Evolutionary conservation across 2,329 filamentous ascomycete genomes (phyloP), one percentile per base, ranked within the genome.

Genomic region (Graphilbum ipis-grandicollis): DNA sequence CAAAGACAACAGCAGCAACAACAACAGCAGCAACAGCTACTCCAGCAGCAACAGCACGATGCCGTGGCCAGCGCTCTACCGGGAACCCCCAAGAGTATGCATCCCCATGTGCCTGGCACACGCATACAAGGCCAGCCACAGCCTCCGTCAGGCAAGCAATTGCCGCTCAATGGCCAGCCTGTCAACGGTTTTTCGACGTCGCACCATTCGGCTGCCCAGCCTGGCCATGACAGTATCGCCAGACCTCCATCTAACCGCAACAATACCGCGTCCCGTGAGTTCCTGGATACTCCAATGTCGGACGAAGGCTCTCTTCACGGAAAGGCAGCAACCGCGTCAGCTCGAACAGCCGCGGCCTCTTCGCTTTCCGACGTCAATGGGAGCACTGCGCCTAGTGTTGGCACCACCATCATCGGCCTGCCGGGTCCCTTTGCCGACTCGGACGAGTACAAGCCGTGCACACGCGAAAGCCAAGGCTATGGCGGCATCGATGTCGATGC

Each of bases 401-500:
- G 21, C 21, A 10, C 21, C 6, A 10, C 21, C 10, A 10, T 23
- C 21, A 10, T 23, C 21, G 49, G 49, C 13, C 52, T 56, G 19
- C 49, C 52, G 0, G 58, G 58, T 1, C 54, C 62, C 21, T 52
- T 55, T 1, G 55, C 55, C 2, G 59, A 68, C 37, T 58, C 66
- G 0, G 65, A 70, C 12, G 61, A 67, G 34, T 72, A 75, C 43
- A 58, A 59, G 25, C 70, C 71, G 0, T 69, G 65, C 46, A 62
- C 63, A 9, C 62, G 71, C 9, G 59, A 67, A 35, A 46, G 71
- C 28, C 65, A 67, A 31, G 66, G 68, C 2, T 76, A 76, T 54
- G 85, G 85, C 9, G 83, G 84, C 1, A 66, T 88, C 40, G 71
- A 81, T 40, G 60, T 86, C 12, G 62, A 71, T 28, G 69, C 75